Evolutionary conservation across 805 yeast species (phyloP).

Genomic region (Candida maesae): DNA sequence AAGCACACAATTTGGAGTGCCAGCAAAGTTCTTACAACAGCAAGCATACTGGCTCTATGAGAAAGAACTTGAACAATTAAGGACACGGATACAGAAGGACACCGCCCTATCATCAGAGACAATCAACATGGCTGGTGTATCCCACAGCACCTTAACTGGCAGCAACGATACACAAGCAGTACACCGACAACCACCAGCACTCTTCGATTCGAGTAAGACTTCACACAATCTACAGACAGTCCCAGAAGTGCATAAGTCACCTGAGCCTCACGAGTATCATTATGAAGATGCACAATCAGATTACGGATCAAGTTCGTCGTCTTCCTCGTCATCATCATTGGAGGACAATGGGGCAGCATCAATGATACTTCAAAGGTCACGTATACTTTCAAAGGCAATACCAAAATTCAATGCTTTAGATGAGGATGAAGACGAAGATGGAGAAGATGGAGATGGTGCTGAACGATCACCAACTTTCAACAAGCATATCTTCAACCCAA

Average conservation of each 20-base stretch:
- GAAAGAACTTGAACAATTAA: conserved; percentile 25
- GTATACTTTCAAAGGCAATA: conserved; percentile 21
- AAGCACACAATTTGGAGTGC: conserved; percentile 21
- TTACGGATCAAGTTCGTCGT: conserved; percentile 3
- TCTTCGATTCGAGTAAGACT: neutral
- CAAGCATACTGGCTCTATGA: conserved; percentile 30
- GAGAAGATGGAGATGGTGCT: conserved; percentile 5
- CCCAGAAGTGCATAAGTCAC: neutral
- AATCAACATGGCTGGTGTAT: conserved; percentile 3
- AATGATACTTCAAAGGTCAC: conserved; percentile 23
- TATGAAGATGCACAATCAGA: conserved; percentile 1
- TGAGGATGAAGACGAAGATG: conserved; percentile 15
- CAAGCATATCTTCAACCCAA: neutral
- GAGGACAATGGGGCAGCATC: conserved; percentile 14
- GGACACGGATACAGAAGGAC: conserved; percentile 20
- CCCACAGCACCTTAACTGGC: neutral
- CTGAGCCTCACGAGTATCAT: neutral
- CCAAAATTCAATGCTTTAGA: conserved; percentile 18
- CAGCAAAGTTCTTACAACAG: conserved; percentile 26
- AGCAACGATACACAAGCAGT: neutral
- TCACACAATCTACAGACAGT: neutral
- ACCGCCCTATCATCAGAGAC: conserved; percentile 16
- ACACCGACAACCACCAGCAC: neutral
- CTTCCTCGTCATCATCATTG: conserved; percentile 3
- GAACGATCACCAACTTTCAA: neutral